Conservation (phyloP, 2,329 filamentous ascomycete species). For the Cadophora sp. region DNA sequence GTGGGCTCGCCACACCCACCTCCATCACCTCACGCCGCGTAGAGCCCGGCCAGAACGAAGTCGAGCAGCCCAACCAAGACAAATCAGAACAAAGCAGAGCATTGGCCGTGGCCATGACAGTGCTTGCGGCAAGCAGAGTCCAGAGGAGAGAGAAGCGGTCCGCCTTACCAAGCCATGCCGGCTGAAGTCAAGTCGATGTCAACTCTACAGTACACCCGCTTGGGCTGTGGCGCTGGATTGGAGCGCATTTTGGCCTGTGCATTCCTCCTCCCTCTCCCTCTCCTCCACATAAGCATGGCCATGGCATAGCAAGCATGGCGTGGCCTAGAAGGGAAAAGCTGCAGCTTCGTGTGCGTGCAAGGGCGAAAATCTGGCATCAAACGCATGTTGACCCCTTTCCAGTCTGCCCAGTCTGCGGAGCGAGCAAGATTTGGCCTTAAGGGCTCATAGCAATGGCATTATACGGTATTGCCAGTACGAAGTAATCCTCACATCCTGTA, state of each 20-base stretch:
- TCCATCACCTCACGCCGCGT: slow-evolving; percentile 7
- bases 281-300: neutral
- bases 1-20: neutral
- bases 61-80: neutral
- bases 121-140: slow-evolving; percentile 27
- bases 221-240: slow-evolving; percentile 27
- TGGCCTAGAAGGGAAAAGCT: neutral
- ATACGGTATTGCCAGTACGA: slow-evolving; percentile 19
- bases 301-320: slow-evolving; percentile 9
- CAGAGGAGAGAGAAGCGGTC: neutral
- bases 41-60: slow-evolving; percentile 12
- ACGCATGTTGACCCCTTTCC: slow-evolving; percentile 24
- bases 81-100: neutral
- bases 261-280: neutral
- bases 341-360: neutral
- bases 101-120: neutral
- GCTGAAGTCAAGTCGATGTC: slow-evolving; percentile 22
- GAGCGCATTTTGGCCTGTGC: slow-evolving; percentile 3
- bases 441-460: neutral
- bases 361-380: slow-evolving; percentile 25
- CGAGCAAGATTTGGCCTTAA: neutral
- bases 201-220: neutral
- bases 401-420: slow-evolving; percentile 12
- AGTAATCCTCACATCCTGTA: slow-evolving; percentile 15
- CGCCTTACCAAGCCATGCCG: slow-evolving; percentile 7